Evolutionary conservation across 2,329 filamentous ascomycete species (phyloP).

Genomic region (Lachnum nothofagi): DNA sequence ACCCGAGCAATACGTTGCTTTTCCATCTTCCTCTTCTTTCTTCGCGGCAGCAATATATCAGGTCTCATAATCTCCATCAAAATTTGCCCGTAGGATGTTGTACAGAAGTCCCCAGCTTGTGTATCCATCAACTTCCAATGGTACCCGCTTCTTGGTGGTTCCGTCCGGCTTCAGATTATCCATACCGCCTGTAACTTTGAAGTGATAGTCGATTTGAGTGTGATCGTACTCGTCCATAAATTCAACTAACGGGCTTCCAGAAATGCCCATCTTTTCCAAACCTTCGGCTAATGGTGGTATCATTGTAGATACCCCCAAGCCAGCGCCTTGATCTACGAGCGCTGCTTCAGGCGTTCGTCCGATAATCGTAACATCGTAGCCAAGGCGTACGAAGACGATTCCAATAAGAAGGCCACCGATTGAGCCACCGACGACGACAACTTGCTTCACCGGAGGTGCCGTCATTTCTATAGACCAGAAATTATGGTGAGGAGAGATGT

Average conservation of each 20-base stretch:
- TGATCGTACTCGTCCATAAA: conserved; percentile 12
- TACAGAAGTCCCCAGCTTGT: conserved; percentile 22
- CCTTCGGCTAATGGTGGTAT: neutral
- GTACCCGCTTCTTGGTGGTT: too few species aligned
- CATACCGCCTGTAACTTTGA: too few species aligned
- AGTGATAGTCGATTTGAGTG: conserved; percentile 6
- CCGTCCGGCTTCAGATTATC: too few species aligned
- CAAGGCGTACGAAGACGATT: conserved; percentile 12
- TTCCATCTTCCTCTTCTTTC: neutral
- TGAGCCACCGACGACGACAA: conserved; percentile 19
- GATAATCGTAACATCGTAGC: conserved; percentile 18
- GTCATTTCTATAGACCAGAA: neutral
- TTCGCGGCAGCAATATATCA: conserved; percentile 1
- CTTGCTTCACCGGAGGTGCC: neutral
- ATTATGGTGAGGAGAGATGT: neutral
- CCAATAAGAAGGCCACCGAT: conserved; percentile 18
- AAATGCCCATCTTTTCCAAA: neutral
- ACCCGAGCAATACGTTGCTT: conserved; percentile 7
- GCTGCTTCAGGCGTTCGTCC: conserved; percentile 7
- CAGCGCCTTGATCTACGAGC: conserved; percentile 18
- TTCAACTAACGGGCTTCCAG: conserved; percentile 3
- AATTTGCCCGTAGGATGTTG: conserved; percentile 18
- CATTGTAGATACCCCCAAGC: conserved; percentile 8
- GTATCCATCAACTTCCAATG: conserved; percentile 1
- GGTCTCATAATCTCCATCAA: conserved; percentile 19